Evolutionary conservation across 1,284 basidiomycete species (phyloP), one percentile per base, ranked within the genome.

Genomic region (Leccinum subrobustum): DNA sequence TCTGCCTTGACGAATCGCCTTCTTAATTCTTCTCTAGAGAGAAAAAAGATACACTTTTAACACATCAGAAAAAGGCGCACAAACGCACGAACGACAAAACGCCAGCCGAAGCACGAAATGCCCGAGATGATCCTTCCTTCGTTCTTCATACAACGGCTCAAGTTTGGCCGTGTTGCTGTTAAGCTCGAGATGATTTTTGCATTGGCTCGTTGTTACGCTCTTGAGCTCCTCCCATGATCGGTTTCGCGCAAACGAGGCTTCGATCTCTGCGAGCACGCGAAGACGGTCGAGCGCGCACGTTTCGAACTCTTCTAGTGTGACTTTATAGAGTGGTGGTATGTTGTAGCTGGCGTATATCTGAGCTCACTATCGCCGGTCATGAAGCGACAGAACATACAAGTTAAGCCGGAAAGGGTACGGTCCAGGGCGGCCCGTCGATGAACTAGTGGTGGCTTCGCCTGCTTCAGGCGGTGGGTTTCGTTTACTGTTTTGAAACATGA

Each of bases 251-350:
- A 86, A 85, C 6, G 91, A 93, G 0, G 96, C 91, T 73, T 99
- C 97, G 65, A 99, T 97, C 74, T 98, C 95, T 6, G 95, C 92
- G 6, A 99, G 83, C 18, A 99, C 86, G 57, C 91, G 87, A 44
- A 99, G 82, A 31, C 97, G 83, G 66, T 96, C 88, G 23, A 99
- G 83, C 0, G 96, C 97, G 74, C 86, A 94, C 3, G 83, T 88
- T 76, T 99, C 97, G 68, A 99, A 99, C 65, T 98, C 93, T 72
- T 99, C 97, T 20, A 99, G 83, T 1, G 95, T 96, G 31, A 99
- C 90, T 69, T 99, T 96, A 53, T 90, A 89, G 14, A 84, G 72
- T 6, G 96, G 96, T 12, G 95, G 93, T n/a, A 76, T 78, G 64
- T 93, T 86, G 71, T 99, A 98, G 76, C 93, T 95, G 58, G 35